These are phyloP conservation scores for Tuctoria greenei DNA, from an alignment of 176 grass and related monocot species.

Conservation along the genomic window DNA sequence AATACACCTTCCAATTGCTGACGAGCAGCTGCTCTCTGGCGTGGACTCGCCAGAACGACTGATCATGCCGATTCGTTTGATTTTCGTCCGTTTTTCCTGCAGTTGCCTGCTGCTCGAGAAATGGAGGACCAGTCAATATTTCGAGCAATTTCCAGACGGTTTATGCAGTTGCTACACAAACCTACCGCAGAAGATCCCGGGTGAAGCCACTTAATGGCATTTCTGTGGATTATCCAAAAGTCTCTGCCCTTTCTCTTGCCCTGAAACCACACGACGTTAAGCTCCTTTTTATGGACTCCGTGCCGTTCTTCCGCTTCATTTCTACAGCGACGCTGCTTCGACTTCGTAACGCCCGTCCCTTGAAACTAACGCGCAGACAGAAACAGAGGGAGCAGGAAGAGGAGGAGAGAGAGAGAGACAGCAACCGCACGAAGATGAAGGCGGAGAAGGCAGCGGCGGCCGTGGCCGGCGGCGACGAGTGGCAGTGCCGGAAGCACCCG, in stretches of 20 bases:
- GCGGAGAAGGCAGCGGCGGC: slow-evolving; percentile 43
- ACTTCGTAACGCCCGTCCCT: slow-evolving; percentile 12
- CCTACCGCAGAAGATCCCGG: slow-evolving; percentile 36
- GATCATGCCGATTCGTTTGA: background rate
- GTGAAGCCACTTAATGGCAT: background rate
- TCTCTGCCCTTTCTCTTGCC: background rate
- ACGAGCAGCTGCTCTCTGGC: too few species aligned
- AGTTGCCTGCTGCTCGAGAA: background rate
- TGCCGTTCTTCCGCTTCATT: background rate
- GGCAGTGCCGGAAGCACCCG: slow-evolving; percentile 62
- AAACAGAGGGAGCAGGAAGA: background rate
- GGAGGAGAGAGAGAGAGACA: background rate
- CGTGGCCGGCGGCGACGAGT: slow-evolving; percentile 25
- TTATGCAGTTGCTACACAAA: background rate
- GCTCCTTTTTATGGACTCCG: slow-evolving; percentile 21
- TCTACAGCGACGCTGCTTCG: slow-evolving; percentile 30
- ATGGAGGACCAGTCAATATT: background rate
- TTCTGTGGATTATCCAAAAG: background rate
- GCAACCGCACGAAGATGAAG: slow-evolving; percentile 49
- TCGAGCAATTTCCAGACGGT: too few species aligned
- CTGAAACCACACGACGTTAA: slow-evolving; percentile 39
- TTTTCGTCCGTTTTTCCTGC: background rate
- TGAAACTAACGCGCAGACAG: background rate
- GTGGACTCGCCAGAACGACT: background rate
- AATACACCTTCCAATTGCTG: background rate